A percentile compares a stretch with the other conserved stretches of the same genome.
These are phyloP conservation scores for Gnomoniopsis sp. DNA, from an alignment of 2,329 filamentous ascomycete species.

Conservation along the genomic window DNA sequence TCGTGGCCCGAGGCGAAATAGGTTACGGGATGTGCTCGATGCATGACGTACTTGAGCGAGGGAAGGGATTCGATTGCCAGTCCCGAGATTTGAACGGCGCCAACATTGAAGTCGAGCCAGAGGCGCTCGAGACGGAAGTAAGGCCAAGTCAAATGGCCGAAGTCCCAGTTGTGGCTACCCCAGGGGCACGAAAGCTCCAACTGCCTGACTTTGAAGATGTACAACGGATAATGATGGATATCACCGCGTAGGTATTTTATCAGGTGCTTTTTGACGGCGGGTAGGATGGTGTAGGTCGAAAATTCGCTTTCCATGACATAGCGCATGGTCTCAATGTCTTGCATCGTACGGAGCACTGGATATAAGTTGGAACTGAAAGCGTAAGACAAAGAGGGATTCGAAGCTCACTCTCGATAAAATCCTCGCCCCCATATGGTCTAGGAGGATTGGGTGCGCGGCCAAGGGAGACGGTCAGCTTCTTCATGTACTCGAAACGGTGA, in stretches of 20 bases:
- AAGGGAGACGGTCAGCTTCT: conserved; percentile 13
- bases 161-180: conserved; percentile 10
- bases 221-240: neutral
- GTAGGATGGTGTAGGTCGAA: conserved; percentile 4
- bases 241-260: conserved; percentile 1
- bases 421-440: conserved; percentile 1
- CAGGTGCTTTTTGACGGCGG: neutral
- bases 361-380: no score
- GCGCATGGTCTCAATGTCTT: conserved; percentile 6
- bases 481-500: neutral
- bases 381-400: no score
- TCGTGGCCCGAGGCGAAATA: neutral
- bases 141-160: conserved; percentile 10
- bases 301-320: conserved; percentile 8
- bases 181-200: conserved; percentile 8
- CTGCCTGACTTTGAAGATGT: conserved; percentile 12
- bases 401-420: conserved; percentile 8
- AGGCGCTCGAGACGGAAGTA: conserved; percentile 11
- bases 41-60: conserved; percentile 13
- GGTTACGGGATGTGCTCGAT: neutral
- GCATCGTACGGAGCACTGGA: neutral
- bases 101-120: conserved; percentile 14
- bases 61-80: conserved; percentile 1
- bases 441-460: conserved; percentile 9
- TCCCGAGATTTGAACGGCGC: neutral